Evolutionary conservation across 202 grass and related monocot genomes (phyloP).

Genomic region (Schoenoplectus triqueter): DNA sequence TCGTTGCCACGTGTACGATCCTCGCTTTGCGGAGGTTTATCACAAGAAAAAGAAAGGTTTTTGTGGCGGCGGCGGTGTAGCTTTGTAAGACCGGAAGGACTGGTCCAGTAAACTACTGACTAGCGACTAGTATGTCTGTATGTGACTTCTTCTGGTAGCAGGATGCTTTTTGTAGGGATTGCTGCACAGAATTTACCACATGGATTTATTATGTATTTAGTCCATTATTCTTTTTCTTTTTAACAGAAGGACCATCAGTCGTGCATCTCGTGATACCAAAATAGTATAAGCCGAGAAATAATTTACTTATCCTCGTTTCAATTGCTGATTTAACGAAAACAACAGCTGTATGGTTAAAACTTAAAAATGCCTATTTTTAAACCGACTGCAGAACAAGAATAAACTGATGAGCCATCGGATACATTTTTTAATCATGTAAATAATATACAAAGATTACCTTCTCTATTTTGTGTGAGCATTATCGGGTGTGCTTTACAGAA

Average conservation of each 20-base stretch:
- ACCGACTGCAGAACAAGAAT: background rate
- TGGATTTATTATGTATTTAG: no score
- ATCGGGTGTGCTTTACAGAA: background rate
- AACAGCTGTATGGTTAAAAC: no score
- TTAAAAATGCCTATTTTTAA: background rate
- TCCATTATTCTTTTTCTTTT: background rate
- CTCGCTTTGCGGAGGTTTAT: conserved; percentile 23
- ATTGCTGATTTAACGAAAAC: background rate
- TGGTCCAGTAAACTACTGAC: background rate
- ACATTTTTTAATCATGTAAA: background rate
- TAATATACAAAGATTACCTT: background rate
- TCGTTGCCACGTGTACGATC: conserved; percentile 24
- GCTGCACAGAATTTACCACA: background rate
- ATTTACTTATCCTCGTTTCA: background rate
- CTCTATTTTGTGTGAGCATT: background rate
- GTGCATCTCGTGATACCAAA: background rate
- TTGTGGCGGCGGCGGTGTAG: background rate
- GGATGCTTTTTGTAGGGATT: background rate
- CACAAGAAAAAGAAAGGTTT: background rate
- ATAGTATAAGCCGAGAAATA: background rate
- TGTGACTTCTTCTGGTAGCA: background rate
- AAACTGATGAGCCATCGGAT: background rate
- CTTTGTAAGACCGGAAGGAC: background rate
- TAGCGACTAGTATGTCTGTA: background rate
- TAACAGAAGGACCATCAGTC: background rate